Evolutionary conservation across 306 rosid genomes (phyloP).

Genomic region (Cucurbita maxima): DNA sequence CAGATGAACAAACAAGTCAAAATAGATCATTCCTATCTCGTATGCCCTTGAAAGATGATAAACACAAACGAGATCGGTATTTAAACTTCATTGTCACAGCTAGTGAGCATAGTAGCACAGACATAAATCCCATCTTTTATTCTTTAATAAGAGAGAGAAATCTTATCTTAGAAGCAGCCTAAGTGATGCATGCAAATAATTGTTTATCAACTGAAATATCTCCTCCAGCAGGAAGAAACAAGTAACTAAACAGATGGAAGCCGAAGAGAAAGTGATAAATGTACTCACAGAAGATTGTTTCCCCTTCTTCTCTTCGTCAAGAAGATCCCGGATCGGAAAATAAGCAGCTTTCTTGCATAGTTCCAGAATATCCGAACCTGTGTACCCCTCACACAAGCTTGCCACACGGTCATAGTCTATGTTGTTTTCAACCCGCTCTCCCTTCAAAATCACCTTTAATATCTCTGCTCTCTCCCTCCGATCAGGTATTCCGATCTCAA

Average conservation of each 20-base stretch:
- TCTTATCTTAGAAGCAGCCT: neutral
- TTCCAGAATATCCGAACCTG: slow-evolving; percentile 92
- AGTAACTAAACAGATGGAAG: neutral
- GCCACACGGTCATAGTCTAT: slow-evolving; percentile 48
- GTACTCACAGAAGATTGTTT: slow-evolving; percentile 51
- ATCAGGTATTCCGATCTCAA: slow-evolving; percentile 82
- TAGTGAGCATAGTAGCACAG: neutral
- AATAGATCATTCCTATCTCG: neutral
- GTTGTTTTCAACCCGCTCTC: slow-evolving; percentile 43
- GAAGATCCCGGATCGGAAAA: slow-evolving; percentile 69
- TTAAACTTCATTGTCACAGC: neutral
- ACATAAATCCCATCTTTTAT: neutral
- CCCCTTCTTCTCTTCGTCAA: slow-evolving; percentile 65
- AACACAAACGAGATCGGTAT: neutral
- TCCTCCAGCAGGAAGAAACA: neutral
- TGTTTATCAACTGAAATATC: neutral
- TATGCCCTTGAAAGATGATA: neutral
- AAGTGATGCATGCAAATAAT: neutral
- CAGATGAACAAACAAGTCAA: neutral
- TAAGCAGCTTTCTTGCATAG: slow-evolving; percentile 98
- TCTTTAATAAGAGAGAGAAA: neutral
- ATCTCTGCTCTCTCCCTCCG: slow-evolving; percentile 66
- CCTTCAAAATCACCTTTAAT: slow-evolving; percentile 70
- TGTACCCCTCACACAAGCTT: slow-evolving; percentile 60
- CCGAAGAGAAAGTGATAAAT: neutral